phyloP scores from a whole-genome alignment of 306 rosid genomes.

The Acacia crassicarpa region DNA sequence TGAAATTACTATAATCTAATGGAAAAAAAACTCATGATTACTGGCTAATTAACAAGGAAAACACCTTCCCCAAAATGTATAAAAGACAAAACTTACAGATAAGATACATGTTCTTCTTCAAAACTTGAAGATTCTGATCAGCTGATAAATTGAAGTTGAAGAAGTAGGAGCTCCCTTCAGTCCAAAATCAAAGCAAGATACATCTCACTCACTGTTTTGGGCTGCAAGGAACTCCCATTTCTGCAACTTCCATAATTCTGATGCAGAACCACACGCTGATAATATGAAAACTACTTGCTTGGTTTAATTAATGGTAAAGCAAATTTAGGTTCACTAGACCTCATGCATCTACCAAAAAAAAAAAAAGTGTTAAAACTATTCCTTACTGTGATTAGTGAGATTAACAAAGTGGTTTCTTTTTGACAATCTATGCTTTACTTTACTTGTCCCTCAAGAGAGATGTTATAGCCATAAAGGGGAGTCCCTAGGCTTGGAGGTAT shows the following conservation, averaged over 20 bases:
- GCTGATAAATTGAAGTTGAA: constrained; percentile 42
- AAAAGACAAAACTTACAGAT: constrained; percentile 6
- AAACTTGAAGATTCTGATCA: background rate
- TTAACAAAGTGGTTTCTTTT: no score
- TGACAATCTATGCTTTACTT: no score
- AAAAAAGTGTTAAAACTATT: no score
- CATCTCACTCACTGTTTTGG: constrained; percentile 43
- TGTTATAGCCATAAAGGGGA: no score
- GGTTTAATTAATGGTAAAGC: no score
- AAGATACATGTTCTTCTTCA: background rate
- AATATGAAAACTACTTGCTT: background rate
- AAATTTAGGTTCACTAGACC: no score
- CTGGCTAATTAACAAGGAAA: background rate
- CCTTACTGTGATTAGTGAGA: no score
- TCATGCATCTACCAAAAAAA: no score
- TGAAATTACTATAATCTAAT: background rate
- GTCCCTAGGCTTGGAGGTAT: constrained; percentile 45
- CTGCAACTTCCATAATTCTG: constrained; percentile 45
- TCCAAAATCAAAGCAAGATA: constrained; percentile 49
- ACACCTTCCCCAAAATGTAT: background rate
- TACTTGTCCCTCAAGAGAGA: no score
- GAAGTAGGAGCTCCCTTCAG: constrained; percentile 85
- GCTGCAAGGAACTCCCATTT: constrained; percentile 64
- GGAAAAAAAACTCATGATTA: background rate
- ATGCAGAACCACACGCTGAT: background rate